Percentiles rank a stretch among this genome's conserved stretches.
These are phyloP conservation scores for Cenchrus fungigraminus DNA, from an alignment of 176 grass and related monocot species.

Conservation along the genomic window DNA sequence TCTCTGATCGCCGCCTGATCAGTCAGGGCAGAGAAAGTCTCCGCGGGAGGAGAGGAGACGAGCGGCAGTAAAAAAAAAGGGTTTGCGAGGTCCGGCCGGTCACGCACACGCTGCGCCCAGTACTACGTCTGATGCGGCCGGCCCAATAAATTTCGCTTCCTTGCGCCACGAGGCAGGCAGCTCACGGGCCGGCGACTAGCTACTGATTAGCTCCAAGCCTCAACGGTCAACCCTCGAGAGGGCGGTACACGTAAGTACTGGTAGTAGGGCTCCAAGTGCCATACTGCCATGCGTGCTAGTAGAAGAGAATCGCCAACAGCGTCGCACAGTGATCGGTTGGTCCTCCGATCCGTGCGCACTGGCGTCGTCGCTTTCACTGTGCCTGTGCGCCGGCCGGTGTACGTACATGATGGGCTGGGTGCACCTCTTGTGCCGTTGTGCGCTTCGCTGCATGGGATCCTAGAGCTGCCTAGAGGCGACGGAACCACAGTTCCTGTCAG, in stretches of 20 bases:
- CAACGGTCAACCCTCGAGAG: neutral
- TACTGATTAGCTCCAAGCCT: neutral
- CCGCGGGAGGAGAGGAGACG: neutral
- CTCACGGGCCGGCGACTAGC: neutral
- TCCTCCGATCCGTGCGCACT: too few relatives aligned
- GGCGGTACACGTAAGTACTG: too few relatives aligned
- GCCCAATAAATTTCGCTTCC: slow-evolving; percentile 19
- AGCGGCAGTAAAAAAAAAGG: neutral
- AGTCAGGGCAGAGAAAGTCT: neutral
- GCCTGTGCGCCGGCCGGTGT: neutral
- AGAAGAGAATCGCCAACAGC: too few relatives aligned
- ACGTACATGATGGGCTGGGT: neutral
- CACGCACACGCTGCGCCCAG: neutral
- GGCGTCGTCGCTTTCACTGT: neutral
- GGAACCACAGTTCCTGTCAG: slow-evolving; percentile 28
- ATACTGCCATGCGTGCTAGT: neutral
- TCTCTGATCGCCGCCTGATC: neutral
- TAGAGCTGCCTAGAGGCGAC: neutral
- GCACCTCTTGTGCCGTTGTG: neutral
- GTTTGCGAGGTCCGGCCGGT: neutral
- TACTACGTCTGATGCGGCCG: neutral
- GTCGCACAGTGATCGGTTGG: neutral
- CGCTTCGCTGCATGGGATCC: neutral
- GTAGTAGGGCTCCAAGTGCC: neutral
- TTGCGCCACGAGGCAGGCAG: slow-evolving; percentile 13